Evolutionary conservation across 1,284 basidiomycete species (phyloP), one percentile per base, ranked within the genome.

Genomic region (Jaminaea rosea): DNA sequence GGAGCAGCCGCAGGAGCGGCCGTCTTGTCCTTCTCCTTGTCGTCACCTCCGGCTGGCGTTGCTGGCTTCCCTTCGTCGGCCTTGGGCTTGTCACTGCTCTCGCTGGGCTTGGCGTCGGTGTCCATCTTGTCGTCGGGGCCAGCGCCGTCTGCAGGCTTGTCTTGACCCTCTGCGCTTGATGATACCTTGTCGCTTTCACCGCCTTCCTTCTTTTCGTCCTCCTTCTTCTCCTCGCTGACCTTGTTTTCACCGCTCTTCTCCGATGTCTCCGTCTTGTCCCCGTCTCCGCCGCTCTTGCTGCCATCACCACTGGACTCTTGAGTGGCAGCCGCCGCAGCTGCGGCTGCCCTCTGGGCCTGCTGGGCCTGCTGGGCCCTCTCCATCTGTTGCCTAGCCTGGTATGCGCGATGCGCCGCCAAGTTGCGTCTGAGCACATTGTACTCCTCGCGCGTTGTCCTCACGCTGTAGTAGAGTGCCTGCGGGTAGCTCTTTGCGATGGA

Each of bases 391-490:
- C 67, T 64, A 13, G 80, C 78, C 28, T 75, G 73, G 9, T 74
- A 75, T 36, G 65, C 67, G n/a, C 67, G 57, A 49, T 67, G 66
- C 1, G 63, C 59, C 21, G 66, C 60, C 50, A 60, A 56, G 19
- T 42, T 42, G 19, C 39, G 39, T 6, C 39, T n/a, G 19, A 42
- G 24, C 15, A 42, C 19, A 4, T n/a, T 52, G 57, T 58, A 70
- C 84, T 99, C 94, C 72, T 98, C 93, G 56, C 86, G 84, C 10
- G 85, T 86, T 0, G 92, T 93, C 26, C 96, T 86, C 37, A 98
- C 76, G 56, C 88, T 86, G 79, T 94, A 99, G 78, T 97, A 99
- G 26, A 98, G 77, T 2, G 91, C 90, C 80, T 97, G 94, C 28
- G 96, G 94, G 77, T 85, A 94, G 56, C 84, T 79, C 75, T 93